Evolutionary conservation across 108 stramenopile species (phyloP).

Genomic region (Nitzschia sp.): DNA sequence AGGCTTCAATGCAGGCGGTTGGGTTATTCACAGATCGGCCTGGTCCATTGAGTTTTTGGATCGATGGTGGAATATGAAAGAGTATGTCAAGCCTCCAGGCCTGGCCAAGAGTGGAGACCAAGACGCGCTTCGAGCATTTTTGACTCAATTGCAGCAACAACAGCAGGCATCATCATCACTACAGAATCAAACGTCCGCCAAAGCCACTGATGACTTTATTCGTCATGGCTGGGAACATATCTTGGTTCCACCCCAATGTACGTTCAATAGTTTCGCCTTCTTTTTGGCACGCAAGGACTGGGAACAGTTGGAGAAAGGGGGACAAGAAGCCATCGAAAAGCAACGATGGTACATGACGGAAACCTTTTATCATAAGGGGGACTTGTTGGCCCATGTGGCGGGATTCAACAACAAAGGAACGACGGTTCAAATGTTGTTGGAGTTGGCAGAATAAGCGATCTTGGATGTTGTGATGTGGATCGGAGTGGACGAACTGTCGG

Average conservation of each 20-base stretch:
- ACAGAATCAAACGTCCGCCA: no score
- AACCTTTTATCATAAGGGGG: slow-evolving; percentile 33
- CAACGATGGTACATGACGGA: slow-evolving; percentile 19
- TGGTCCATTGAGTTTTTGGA: slow-evolving; percentile 30
- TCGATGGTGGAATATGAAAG: slow-evolving; percentile 35
- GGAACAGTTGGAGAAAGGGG: not conserved
- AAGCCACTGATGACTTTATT: slow-evolving; percentile 13
- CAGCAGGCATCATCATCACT: no score
- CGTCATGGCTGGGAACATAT: slow-evolving; percentile 10
- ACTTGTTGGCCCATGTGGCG: slow-evolving; percentile 38
- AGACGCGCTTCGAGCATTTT: slow-evolving; percentile 25
- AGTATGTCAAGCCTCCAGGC: slow-evolving; percentile 18
- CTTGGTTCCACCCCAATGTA: slow-evolving; percentile 26
- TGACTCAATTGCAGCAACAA: not conserved
- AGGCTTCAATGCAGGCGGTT: slow-evolving; percentile 30
- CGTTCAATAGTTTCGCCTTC: slow-evolving; percentile 26
- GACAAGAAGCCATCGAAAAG: slow-evolving; percentile 4
- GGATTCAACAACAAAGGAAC: slow-evolving; percentile 31
- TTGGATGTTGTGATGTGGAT: no score
- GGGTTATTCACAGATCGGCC: slow-evolving; percentile 18
- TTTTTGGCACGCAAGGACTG: slow-evolving; percentile 9
- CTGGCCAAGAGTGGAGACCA: slow-evolving; percentile 28
- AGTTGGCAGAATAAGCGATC: slow-evolving; percentile 16
- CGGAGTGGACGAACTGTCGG: no score
- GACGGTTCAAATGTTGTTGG: slow-evolving; percentile 14